phyloP scores from a whole-genome alignment of 208 protist species.

The Acanthamoeba sp. region DNA sequence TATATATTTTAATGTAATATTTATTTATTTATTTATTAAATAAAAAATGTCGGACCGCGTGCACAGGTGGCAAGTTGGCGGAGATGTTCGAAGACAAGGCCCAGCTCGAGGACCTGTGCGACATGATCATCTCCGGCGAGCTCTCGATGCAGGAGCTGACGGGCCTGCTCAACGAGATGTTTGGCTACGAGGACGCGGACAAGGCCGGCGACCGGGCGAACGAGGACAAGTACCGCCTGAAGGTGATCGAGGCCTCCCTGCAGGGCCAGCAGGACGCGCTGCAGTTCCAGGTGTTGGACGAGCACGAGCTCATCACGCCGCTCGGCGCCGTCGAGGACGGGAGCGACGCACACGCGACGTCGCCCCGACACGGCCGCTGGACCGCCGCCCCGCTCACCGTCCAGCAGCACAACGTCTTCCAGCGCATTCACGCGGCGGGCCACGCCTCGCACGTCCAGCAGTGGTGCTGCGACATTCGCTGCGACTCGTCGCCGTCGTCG shows the following conservation, averaged over 20 bases:
- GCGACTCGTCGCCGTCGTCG: background rate
- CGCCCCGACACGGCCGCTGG: background rate
- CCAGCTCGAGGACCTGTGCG: conserved; percentile 26
- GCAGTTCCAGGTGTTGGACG: conserved; percentile 17
- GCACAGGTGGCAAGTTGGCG: background rate
- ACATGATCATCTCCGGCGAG: conserved; percentile 48
- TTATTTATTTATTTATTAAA: background rate
- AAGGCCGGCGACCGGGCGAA: background rate
- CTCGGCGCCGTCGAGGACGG: background rate
- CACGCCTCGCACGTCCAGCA: background rate
- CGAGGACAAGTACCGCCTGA: background rate
- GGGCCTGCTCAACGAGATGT: conserved; percentile 42
- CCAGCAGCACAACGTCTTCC: conserved; percentile 1
- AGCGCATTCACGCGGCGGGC: background rate
- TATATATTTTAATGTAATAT: too few relatives aligned
- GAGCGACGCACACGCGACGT: background rate
- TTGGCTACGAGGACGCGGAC: background rate
- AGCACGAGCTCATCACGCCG: conserved; percentile 10
- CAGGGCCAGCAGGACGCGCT: background rate
- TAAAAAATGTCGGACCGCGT: background rate
- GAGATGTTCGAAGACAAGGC: conserved; percentile 11
- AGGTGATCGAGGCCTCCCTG: background rate
- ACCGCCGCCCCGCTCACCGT: conserved; percentile 1
- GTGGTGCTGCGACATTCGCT: background rate
- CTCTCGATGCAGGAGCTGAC: conserved; percentile 10